Evolutionary conservation across 2,329 filamentous ascomycete genomes (phyloP), one percentile per base, ranked within the genome.

Genomic region (Calonectria pteridis): DNA sequence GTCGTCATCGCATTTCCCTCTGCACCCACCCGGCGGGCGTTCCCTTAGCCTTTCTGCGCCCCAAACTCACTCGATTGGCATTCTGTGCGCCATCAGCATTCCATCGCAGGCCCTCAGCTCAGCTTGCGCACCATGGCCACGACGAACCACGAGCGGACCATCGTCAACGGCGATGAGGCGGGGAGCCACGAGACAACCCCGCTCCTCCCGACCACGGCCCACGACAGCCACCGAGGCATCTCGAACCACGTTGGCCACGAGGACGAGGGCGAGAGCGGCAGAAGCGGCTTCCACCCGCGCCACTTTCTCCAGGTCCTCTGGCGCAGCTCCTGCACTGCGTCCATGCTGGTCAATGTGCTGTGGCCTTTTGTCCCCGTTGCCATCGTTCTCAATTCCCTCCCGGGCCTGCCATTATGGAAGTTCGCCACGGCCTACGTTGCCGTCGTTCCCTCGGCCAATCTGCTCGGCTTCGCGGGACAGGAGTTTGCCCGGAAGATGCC

Each of bases 401-500:
- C 80, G 1, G 80, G 83, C 0, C 67, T 83, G 43, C 82, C 85
- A 31, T 78, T 88, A 0, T 86, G 83, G 83, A 86, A 88, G 75
- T 89, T 89, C 77, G 84, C 84, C 62, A 83, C 84, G 0, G 84
- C 85, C 6, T 89, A 88, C 69, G 81, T 89, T 35, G 87, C 87
- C 35, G 88, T 89, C 78, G 82, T 89, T 1, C 88, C 88, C 0
- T 82, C 86, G 11, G 88, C 88, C 50, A 89, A 89, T 69, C 80
- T 89, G 9, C 80, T 89, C 5, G 88, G 88, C 4, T 89, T 85
- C 10, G 74, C 84, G 1, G 88, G 83, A 1, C 85, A 92, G 73
- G 91, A 94, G 79, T 85, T 94, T 76, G 90, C 91, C 0, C 88
- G 91, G 43, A 93, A 93, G 81, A 82, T 94, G 68, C 91, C 91